Evolutionary conservation across 1,139 yeast species (phyloP), one percentile per base, ranked within the genome.

Genomic region (Pichia terricola): DNA sequence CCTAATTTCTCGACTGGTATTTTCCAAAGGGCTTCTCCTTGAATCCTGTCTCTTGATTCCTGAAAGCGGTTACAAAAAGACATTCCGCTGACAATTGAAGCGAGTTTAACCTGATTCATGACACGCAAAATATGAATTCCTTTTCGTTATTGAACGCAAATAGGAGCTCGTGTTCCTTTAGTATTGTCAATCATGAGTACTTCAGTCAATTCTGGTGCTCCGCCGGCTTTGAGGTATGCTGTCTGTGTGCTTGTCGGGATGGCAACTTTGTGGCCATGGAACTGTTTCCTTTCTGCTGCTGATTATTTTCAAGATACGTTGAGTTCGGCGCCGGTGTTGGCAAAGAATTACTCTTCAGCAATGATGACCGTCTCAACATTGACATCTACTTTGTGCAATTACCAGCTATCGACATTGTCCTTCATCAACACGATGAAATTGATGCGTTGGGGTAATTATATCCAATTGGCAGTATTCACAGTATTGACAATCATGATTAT

Each of bases 261-360:
- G 6, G 81, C 91, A 0, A 66, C 84, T 35, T 69, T 91, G 37
- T 91, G 97, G 97, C 97, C 98, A 0, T 91, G 97, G 96, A 91
- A 91, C 67, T 79, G 94, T 53, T 81, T 88, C 54, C 66, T 91
- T 8, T 80, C 94, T 1, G 96, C 96, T 0, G 75, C 94, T 0
- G 84, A 85, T 4, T 88, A 85, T 62, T 87, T 87, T 59, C 76
- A 77, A 34, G 75, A 74, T 43, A 64, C 91, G 41, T 81, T 89
- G 50, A 66, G 69, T 26, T 70, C 69, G 33, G 64, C 72, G 10
- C 77, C 82, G 0, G 49, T 63, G 1, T 65, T 86, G 49, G 73
- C 80, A 10, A 74, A 73, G 49, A 70, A 75, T 39, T 86, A 85
- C 59, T 75, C 89, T 5, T 81, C 94, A 27, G 78, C 94, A 0